These are phyloP conservation scores for Malassezia sympodialis DNA, from an alignment of 1,284 basidiomycete species.

Conservation along the genomic window DNA sequence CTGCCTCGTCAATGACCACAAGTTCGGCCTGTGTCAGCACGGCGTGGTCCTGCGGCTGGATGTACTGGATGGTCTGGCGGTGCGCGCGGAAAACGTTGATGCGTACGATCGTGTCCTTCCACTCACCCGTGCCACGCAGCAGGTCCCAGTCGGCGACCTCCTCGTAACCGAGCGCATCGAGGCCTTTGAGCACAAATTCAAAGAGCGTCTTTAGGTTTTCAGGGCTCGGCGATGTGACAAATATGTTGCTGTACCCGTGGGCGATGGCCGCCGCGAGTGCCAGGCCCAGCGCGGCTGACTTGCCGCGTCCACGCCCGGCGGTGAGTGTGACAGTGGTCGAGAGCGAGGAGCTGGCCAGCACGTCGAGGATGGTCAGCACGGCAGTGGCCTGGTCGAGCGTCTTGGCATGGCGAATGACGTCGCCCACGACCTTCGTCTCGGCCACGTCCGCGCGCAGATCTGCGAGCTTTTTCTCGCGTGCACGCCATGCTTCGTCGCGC, in stretches of 20 bases:
- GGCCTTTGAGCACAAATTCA: constrained; percentile 93
- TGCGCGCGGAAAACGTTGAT: constrained; percentile 75
- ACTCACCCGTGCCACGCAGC: constrained; percentile 88
- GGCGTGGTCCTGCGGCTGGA: constrained; percentile 92
- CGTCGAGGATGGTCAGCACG: constrained; percentile 42
- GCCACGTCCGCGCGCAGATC: constrained; percentile 70
- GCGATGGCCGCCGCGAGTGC: constrained; percentile 85
- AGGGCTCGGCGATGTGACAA: constrained; percentile 92
- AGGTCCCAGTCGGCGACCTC: constrained; percentile 97
- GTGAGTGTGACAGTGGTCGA: constrained; percentile 91
- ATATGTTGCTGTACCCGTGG: constrained; percentile 94
- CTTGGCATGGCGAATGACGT: constrained; percentile 80
- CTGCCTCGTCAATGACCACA: constrained; percentile 95
- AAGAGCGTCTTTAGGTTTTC: constrained; percentile 98
- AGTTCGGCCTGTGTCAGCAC: constrained; percentile 96
- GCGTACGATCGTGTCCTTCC: constrained; percentile 87
- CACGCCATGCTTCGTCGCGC: constrained; percentile 55
- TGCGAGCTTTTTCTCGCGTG: constrained; percentile 58
- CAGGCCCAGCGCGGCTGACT: constrained; percentile 87
- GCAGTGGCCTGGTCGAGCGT: constrained; percentile 67
- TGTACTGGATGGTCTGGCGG: constrained; percentile 56
- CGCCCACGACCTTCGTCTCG: constrained; percentile 77
- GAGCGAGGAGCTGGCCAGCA: constrained; percentile 53
- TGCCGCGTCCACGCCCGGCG: constrained; percentile 86
- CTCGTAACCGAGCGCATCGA: constrained; percentile 89